Conservation (phyloP, 495 filamentous ascomycete species). For the Parachaetomium inaequale region DNA sequence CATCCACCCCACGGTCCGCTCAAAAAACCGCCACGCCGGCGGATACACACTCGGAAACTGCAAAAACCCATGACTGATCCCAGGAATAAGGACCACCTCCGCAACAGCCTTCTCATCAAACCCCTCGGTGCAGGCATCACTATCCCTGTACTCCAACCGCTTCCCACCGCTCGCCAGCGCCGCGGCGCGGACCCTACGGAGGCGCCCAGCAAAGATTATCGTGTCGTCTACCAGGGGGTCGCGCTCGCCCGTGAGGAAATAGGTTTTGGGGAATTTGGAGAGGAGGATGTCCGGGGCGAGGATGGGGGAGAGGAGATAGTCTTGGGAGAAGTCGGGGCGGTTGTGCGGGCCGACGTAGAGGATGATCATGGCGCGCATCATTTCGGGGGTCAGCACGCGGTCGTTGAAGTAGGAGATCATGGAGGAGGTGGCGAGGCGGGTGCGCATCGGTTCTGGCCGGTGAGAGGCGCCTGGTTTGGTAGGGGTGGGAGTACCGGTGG, state of each 20-base stretch:
- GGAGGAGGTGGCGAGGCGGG: constrained; percentile 84
- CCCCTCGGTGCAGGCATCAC: constrained; percentile 28
- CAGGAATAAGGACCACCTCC: constrained; percentile 79
- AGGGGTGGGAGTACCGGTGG: constrained; percentile 12
- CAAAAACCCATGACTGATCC: constrained; percentile 86
- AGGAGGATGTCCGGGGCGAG: constrained; percentile 82
- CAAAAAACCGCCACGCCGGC: constrained; percentile 78
- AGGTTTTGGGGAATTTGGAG: constrained; percentile 81
- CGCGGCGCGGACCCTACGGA: constrained; percentile 76
- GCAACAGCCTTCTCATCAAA: constrained; percentile 77
- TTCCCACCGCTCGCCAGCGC: constrained; percentile 36
- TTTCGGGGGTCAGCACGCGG: constrained; percentile 89
- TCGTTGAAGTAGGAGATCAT: constrained; percentile 98
- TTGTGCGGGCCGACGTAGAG: constrained; percentile 92
- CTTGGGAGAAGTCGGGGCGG: constrained; percentile 85
- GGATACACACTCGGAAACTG: constrained; percentile 86
- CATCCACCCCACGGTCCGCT: constrained; percentile 72
- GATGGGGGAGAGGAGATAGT: constrained; percentile 85
- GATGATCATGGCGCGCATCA: constrained; percentile 99
- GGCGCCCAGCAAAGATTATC: constrained; percentile 84
- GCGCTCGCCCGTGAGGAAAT: constrained; percentile 89
- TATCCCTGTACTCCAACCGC: constrained; percentile 33
- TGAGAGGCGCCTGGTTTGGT: constrained; percentile 33
- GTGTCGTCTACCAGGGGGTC: constrained; percentile 97
- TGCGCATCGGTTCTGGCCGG: constrained; percentile 67